Evolutionary conservation across 2,329 filamentous ascomycete species (phyloP).

Genomic region (Xylogone sp.): DNA sequence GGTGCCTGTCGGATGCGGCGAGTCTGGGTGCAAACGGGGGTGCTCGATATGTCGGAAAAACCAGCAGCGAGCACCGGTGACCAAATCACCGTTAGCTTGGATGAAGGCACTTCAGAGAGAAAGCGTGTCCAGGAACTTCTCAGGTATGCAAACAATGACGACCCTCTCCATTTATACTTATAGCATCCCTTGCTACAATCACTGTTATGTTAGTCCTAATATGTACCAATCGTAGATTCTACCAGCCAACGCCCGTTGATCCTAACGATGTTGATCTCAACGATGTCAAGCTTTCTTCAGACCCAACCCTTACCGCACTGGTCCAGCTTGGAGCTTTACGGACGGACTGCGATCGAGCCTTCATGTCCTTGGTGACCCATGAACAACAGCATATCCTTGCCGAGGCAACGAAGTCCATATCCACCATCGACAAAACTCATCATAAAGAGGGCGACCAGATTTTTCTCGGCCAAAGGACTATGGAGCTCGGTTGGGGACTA

Average conservation of each 20-base stretch:
- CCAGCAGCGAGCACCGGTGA: background rate
- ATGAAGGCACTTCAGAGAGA: background rate
- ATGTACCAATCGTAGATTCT: background rate
- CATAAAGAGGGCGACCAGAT: constrained; percentile 12
- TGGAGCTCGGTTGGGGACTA: constrained; percentile 14
- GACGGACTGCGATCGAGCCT: constrained; percentile 38
- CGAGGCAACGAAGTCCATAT: constrained; percentile 16
- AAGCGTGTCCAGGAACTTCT: constrained; percentile 2
- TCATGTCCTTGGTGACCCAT: constrained; percentile 35
- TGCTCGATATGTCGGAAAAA: background rate
- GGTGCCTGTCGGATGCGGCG: background rate
- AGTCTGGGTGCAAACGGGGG: background rate
- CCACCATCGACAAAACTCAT: constrained; percentile 8
- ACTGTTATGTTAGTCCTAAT: background rate
- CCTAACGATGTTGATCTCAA: background rate
- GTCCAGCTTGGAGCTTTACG: constrained; percentile 45
- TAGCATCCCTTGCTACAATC: background rate
- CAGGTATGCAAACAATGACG: background rate
- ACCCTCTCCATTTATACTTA: too few species aligned
- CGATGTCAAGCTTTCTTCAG: constrained; percentile 16
- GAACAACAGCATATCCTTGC: constrained; percentile 20
- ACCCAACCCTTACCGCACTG: constrained; percentile 38
- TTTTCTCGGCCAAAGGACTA: constrained; percentile 12
- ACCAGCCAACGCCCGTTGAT: background rate
- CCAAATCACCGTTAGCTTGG: background rate